These are phyloP conservation scores for Kodamaea hsintzibuensis DNA, from an alignment of 805 yeast genomes.

Conservation along the genomic window DNA sequence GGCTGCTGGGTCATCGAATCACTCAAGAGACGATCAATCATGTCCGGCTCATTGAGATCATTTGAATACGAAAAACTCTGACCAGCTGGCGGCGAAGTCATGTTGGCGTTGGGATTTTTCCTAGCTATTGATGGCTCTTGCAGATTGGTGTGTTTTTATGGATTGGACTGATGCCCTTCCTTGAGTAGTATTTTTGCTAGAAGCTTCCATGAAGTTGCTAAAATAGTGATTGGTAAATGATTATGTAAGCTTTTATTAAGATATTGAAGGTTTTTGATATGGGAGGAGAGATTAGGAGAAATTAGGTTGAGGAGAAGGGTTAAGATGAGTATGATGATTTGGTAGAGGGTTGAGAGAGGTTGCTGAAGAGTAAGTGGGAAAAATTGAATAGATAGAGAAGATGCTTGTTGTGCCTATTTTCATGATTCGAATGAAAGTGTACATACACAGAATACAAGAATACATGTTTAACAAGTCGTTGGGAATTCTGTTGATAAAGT, in stretches of 20 bases:
- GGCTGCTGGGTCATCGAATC: constrained; percentile 1
- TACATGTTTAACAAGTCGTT: too few relatives aligned
- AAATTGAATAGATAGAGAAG: neutral
- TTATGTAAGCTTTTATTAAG: neutral
- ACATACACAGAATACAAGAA: too few relatives aligned
- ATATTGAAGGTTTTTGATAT: too few relatives aligned
- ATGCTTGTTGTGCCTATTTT: too few relatives aligned
- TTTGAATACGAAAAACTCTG: neutral
- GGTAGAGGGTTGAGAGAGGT: neutral
- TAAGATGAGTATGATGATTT: neutral
- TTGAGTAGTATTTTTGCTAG: neutral
- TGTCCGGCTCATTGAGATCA: constrained; percentile 4
- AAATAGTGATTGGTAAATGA: neutral
- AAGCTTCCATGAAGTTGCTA: constrained; percentile 1
- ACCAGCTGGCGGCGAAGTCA: constrained; percentile 8
- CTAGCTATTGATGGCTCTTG: neutral
- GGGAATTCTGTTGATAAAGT: neutral
- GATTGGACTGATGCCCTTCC: neutral
- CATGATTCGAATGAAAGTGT: too few relatives aligned
- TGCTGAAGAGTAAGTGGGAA: neutral
- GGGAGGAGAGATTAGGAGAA: neutral
- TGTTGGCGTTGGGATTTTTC: neutral
- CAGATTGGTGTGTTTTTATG: neutral
- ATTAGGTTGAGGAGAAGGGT: neutral
- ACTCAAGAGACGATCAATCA: constrained; percentile 9